Evolutionary conservation across 805 yeast genomes (phyloP).

Genomic region (Cyberlindnera mississippiensis): DNA sequence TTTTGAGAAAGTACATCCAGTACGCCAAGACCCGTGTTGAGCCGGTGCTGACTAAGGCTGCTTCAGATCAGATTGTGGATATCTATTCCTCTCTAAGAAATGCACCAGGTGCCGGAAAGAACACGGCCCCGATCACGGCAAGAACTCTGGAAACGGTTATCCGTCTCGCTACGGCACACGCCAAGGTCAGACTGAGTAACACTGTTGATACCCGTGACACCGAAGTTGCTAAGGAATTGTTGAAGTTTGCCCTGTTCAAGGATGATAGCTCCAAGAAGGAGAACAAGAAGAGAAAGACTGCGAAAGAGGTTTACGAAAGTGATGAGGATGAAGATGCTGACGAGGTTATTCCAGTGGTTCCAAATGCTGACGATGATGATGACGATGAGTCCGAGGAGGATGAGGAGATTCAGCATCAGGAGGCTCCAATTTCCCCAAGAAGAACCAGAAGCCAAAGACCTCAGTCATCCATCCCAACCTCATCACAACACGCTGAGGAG

Average conservation of each 20-base stretch:
- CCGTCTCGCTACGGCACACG: conserved; percentile 94
- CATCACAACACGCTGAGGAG: conserved; percentile 16
- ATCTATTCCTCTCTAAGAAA: conserved; percentile 81
- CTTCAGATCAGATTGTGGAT: conserved; percentile 75
- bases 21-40: conserved; percentile 85
- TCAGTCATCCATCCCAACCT: conserved; percentile 5
- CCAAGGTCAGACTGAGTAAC: conserved; percentile 84
- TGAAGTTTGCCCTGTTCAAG: conserved; percentile 82
- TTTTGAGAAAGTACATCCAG: conserved; percentile 87
- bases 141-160: conserved; percentile 94
- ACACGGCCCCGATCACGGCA: conserved; percentile 95
- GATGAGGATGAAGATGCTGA: conserved; percentile 6
- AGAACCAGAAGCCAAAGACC: conserved; percentile 3
- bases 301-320: background rate
- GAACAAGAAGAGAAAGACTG: conserved; percentile 35
- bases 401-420: background rate
- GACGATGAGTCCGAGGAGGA: conserved; percentile 1
- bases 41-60: conserved; percentile 74
- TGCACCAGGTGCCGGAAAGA: conserved; percentile 58
- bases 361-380: background rate
- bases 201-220: conserved; percentile 77
- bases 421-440: too few relatives aligned
- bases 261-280: conserved; percentile 45
- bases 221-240: conserved; percentile 74
- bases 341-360: conserved; percentile 1